Evolutionary conservation across 805 yeast species (phyloP).

Genomic region (Kodamaea hsintzibuensis): DNA sequence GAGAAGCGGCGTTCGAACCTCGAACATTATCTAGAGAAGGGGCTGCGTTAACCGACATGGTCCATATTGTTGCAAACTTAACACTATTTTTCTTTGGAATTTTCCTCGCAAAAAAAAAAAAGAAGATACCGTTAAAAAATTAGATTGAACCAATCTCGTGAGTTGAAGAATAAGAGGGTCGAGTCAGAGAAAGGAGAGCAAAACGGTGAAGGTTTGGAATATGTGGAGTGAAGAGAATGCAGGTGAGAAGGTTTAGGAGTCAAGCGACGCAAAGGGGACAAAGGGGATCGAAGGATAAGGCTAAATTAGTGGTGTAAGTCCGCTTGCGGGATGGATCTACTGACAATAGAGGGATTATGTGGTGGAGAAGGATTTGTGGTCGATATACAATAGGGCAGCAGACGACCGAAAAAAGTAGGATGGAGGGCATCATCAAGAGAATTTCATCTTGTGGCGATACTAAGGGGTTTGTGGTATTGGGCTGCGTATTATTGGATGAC

Average conservation of each 20-base stretch:
- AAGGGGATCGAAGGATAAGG: not conserved
- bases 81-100: not conserved
- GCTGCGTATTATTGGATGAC: no score
- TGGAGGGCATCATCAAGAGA: not conserved
- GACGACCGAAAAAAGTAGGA: not conserved
- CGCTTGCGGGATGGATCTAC: not conserved
- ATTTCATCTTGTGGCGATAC: not conserved
- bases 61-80: conserved; percentile 1
- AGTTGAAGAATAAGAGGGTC: not conserved
- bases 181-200: not conserved
- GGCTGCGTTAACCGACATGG: conserved; percentile 6
- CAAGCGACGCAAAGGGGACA: not conserved
- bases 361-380: not conserved
- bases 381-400: not conserved
- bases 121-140: not conserved
- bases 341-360: not conserved
- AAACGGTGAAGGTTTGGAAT: not conserved
- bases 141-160: not conserved
- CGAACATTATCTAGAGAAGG: not conserved
- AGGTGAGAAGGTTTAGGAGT: not conserved
- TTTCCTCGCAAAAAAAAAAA: not conserved
- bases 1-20: not conserved
- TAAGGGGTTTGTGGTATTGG: not conserved
- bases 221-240: not conserved
- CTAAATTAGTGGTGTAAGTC: not conserved